Percentiles rank a stretch among this genome's conserved stretches.
phyloP scores from a whole-genome alignment of 495 filamentous ascomycete species.

The Collariella sp. region DNA sequence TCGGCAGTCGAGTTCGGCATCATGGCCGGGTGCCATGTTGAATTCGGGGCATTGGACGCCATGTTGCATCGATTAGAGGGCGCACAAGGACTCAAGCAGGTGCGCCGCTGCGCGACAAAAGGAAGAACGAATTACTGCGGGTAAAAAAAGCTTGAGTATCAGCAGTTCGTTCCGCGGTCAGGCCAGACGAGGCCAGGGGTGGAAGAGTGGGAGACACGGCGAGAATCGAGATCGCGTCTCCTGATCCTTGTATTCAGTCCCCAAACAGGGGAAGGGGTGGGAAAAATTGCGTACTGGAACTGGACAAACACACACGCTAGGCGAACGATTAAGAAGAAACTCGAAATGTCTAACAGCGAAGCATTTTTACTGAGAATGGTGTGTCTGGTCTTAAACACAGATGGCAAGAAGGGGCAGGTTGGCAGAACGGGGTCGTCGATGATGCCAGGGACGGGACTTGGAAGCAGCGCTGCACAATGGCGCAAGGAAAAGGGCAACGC shows the following conservation, averaged over 20 bases:
- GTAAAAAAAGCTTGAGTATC: constrained; percentile 5
- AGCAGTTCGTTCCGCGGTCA: constrained; percentile 5
- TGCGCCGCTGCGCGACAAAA: constrained; percentile 15
- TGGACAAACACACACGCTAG: constrained; percentile 12
- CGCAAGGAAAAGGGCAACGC: constrained; percentile 15
- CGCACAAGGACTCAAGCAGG: constrained; percentile 20
- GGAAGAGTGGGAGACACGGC: neutral
- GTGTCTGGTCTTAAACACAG: neutral
- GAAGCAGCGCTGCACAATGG: constrained; percentile 9
- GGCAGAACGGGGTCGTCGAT: constrained; percentile 14
- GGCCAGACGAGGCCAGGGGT: neutral
- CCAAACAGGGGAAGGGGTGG: neutral
- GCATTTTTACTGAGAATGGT: constrained; percentile 11
- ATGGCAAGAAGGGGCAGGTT: constrained; percentile 19
- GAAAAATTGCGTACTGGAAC: constrained; percentile 8
- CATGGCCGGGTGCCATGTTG: constrained; percentile 49
- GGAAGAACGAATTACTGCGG: constrained; percentile 26
- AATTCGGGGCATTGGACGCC: constrained; percentile 33
- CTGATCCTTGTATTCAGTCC: constrained; percentile 11
- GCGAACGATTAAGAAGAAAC: neutral
- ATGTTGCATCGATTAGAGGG: constrained; percentile 30
- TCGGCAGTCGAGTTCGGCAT: constrained; percentile 41
- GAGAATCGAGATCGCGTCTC: constrained; percentile 10
- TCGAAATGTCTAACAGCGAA: constrained; percentile 7
- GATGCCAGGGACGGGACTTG: constrained; percentile 2